phyloP scores from a whole-genome alignment of 2,329 filamentous ascomycete species.

The Aspergillus proliferans region DNA sequence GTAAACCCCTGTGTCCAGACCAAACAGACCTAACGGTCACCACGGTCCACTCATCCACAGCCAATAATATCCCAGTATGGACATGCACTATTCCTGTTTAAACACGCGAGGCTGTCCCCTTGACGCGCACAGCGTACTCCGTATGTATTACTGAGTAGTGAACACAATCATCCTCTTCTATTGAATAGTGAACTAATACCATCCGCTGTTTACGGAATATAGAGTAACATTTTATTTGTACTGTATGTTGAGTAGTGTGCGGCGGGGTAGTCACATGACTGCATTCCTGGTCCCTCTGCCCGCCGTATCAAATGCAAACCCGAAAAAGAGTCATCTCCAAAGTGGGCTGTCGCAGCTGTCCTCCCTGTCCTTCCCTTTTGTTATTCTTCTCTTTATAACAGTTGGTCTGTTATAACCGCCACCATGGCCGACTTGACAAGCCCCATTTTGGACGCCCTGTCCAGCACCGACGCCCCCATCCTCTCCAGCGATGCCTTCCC shows the following conservation, averaged over 20 bases:
- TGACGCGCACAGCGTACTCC: too few relatives aligned
- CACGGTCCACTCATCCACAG: too few relatives aligned
- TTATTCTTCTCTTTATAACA: background rate
- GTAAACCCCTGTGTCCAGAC: too few relatives aligned
- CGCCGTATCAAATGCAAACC: conserved; percentile 18
- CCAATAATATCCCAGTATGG: too few relatives aligned
- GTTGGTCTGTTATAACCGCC: conserved; percentile 15
- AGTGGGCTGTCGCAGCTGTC: conserved; percentile 17
- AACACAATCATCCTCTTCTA: too few relatives aligned
- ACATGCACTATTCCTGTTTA: too few relatives aligned
- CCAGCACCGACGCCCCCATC: conserved; percentile 55
- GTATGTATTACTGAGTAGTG: too few relatives aligned
- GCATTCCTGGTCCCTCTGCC: conserved; percentile 15
- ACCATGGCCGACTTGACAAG: conserved; percentile 54
- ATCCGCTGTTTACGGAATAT: too few relatives aligned
- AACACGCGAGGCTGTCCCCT: too few relatives aligned
- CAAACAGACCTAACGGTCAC: too few relatives aligned
- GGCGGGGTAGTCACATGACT: conserved; percentile 18
- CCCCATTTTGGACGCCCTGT: conserved; percentile 61
- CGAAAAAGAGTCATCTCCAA: conserved; percentile 29
- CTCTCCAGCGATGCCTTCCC: conserved; percentile 66
- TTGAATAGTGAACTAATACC: too few relatives aligned
- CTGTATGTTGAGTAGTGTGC: background rate
- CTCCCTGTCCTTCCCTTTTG: conserved; percentile 4
- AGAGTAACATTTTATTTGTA: too few relatives aligned